A percentile compares a stretch with the other conserved stretches of the same genome.
phyloP scores from a whole-genome alignment of 352 stramenopile genomes.

The Sclerospora graminicola region DNA sequence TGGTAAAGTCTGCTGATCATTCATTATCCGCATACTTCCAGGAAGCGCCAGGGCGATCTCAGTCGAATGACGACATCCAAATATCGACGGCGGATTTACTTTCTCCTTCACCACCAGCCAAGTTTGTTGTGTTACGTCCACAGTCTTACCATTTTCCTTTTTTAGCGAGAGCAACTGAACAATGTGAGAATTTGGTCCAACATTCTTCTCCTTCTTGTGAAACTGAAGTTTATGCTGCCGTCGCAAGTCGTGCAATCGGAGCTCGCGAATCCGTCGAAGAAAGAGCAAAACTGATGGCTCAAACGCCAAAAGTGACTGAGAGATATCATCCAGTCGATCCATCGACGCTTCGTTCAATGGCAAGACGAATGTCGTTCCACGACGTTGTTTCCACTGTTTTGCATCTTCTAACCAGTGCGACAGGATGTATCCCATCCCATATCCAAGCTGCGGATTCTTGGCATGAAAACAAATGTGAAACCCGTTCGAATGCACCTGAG shows the following conservation, averaged over 20 bases:
- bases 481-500: conserved; percentile 83
- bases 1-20: no score
- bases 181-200: conserved; percentile 15
- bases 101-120: conserved; percentile 54
- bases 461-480: conserved; percentile 78
- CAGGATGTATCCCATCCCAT: conserved; percentile 66
- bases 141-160: conserved; percentile 4
- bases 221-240: conserved; percentile 28
- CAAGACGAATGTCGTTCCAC: conserved; percentile 67
- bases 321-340: conserved; percentile 40
- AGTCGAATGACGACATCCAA: conserved; percentile 17
- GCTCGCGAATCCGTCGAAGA: conserved; percentile 51
- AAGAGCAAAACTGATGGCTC: conserved; percentile 79
- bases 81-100: conserved; percentile 19
- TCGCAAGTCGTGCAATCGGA: conserved; percentile 40
- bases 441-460: conserved; percentile 29
- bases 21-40: no score
- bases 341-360: conserved; percentile 48
- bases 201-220: conserved; percentile 29
- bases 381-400: conserved; percentile 23
- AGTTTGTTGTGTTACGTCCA: conserved; percentile 23
- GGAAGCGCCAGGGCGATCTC: conserved; percentile 58
- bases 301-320: conserved; percentile 48
- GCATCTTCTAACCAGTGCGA: conserved; percentile 63
- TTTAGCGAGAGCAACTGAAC: conserved; percentile 33